Conservation (phyloP, 148 eudicot species). For the Oxyria digyna region DNA sequence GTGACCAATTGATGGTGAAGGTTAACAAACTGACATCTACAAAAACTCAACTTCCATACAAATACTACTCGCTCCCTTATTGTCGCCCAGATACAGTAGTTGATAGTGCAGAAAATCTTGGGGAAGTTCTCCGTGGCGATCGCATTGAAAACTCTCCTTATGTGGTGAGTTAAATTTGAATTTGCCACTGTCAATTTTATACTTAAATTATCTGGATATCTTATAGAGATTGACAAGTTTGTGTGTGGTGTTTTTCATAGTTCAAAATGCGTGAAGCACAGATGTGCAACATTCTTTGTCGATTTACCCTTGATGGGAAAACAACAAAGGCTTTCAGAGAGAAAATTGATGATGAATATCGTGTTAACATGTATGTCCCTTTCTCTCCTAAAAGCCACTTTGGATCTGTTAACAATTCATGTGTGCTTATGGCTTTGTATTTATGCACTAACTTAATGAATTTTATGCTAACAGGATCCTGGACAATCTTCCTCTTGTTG, state of each 20-base stretch:
- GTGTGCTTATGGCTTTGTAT: neutral
- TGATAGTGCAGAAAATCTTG: conserved; percentile 59
- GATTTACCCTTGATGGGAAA: conserved; percentile 37
- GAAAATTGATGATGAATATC: conserved; percentile 50
- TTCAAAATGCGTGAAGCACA: conserved; percentile 51
- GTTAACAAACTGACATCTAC: conserved; percentile 53
- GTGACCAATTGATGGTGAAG: conserved; percentile 41
- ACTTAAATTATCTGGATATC: neutral
- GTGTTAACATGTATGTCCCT: conserved; percentile 35
- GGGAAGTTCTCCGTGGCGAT: conserved; percentile 64
- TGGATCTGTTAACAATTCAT: neutral
- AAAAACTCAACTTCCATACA: conserved; percentile 57
- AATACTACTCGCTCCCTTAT: conserved; percentile 46
- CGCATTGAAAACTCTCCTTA: conserved; percentile 55
- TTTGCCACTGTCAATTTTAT: conserved; percentile 1
- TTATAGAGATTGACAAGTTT: neutral
- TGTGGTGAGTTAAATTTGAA: conserved; percentile 26
- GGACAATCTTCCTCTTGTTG: conserved; percentile 56
- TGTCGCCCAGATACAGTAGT: conserved; percentile 39
- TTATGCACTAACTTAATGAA: neutral
- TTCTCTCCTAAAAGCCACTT: neutral
- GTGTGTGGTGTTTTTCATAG: conserved; percentile 17
- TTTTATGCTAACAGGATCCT: conserved; percentile 31
- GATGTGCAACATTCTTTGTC: conserved; percentile 42
- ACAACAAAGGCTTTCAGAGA: conserved; percentile 47